These are phyloP conservation scores for Xylaria longipes DNA, from an alignment of 495 filamentous ascomycete species.

Conservation along the genomic window DNA sequence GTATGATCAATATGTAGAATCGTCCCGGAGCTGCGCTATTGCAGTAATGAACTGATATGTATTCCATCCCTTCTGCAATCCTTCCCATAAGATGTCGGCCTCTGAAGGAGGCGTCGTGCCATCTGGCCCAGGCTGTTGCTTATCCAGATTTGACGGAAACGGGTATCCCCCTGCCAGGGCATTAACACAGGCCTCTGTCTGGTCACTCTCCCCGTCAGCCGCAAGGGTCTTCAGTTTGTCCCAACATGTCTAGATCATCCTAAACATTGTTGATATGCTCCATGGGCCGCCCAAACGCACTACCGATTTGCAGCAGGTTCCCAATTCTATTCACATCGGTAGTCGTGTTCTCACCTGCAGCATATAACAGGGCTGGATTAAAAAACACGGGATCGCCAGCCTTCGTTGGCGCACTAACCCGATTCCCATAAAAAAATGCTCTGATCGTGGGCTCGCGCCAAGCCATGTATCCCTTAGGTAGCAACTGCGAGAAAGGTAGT, in stretches of 20 bases:
- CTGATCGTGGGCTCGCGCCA: slow-evolving; percentile 56
- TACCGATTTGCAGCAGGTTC: slow-evolving; percentile 62
- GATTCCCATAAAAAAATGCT: slow-evolving; percentile 54
- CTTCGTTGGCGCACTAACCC: slow-evolving; percentile 53
- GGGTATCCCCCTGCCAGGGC: slow-evolving; percentile 62
- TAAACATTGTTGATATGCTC: slow-evolving; percentile 56
- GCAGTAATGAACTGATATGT: slow-evolving; percentile 43
- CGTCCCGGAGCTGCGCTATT: slow-evolving; percentile 45
- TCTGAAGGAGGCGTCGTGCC: slow-evolving; percentile 64
- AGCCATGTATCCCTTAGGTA: slow-evolving; percentile 57
- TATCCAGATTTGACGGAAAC: slow-evolving; percentile 63
- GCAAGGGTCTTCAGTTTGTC: slow-evolving; percentile 43
- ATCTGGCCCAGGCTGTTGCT: slow-evolving; percentile 52
- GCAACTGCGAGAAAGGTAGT: slow-evolving; percentile 61
- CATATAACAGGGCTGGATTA: slow-evolving; percentile 63
- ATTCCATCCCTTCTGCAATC: slow-evolving; percentile 48
- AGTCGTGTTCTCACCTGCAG: slow-evolving; percentile 59
- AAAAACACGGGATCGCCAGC: slow-evolving; percentile 63
- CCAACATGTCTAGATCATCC: slow-evolving; percentile 53
- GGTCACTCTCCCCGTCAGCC: slow-evolving; percentile 38
- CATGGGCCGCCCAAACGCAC: slow-evolving; percentile 65
- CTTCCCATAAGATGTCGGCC: slow-evolving; percentile 55
- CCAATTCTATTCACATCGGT: slow-evolving; percentile 53
- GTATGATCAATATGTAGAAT: slow-evolving; percentile 30
- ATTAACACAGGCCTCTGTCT: slow-evolving; percentile 35